phyloP scores from a whole-genome alignment of 768 basidiomycete genomes.

The Zangia roseola region DNA sequence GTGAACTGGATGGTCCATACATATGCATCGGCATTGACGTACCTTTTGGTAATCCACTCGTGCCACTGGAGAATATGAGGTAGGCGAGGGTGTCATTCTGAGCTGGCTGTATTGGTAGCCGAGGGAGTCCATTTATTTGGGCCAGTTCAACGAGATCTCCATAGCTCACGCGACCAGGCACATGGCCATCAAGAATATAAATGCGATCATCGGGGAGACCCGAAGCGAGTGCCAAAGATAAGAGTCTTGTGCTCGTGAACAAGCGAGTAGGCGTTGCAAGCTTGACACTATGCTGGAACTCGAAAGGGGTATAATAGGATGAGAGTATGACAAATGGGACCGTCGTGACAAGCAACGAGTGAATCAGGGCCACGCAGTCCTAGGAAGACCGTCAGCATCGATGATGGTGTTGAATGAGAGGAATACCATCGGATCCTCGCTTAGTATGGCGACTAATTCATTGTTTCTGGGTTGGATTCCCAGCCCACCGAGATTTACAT shows the following conservation, averaged over 20 bases:
- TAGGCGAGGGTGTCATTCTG: constrained; percentile 60
- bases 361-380: constrained; percentile 54
- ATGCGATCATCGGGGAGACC: constrained; percentile 42
- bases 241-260: constrained; percentile 50
- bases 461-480: constrained; percentile 45
- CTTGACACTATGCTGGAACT: constrained; percentile 50
- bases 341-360: constrained; percentile 46
- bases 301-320: constrained; percentile 53
- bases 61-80: constrained; percentile 75
- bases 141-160: constrained; percentile 43
- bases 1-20: not conserved
- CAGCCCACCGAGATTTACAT: constrained; percentile 51
- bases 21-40: no score
- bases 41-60: constrained; percentile 77
- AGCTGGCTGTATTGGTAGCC: constrained; percentile 44
- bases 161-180: constrained; percentile 43
- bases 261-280: constrained; percentile 49
- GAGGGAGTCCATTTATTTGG: constrained; percentile 36
- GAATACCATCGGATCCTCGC: constrained; percentile 63
- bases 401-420: not conserved
- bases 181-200: constrained; percentile 46
- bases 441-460: constrained; percentile 68
- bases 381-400: constrained; percentile 22
- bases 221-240: constrained; percentile 40
- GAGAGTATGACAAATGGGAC: constrained; percentile 56